Evolutionary conservation across 2,329 filamentous ascomycete genomes (phyloP), one percentile per base, ranked within the genome.

Genomic region (Fusarium odoratissimum): DNA sequence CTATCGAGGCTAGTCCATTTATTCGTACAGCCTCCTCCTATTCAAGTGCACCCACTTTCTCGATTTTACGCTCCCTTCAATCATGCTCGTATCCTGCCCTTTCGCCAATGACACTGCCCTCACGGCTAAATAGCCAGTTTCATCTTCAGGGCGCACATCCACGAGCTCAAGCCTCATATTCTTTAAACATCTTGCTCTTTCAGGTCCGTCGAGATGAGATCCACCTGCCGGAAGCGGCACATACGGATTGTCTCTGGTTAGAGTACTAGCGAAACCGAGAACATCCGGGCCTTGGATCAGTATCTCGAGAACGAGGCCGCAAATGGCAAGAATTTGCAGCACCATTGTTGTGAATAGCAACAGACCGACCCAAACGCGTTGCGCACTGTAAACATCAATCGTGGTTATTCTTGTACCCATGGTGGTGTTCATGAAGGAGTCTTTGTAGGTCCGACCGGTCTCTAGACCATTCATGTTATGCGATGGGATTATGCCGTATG

Each of bases 21-120:
- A 55, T 31, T 31, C 28, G 52, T 55, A 55, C 37, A 55, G 52
- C 52, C 52, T 55, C 37, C 52, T 42, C 52, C 37, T 55, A 23
- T 55, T 44, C 37, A 55, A 44, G 28, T 44, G 52, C 37, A 55
- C 52, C 52, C 52, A 55, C 37, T 44, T 42, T 55, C 37, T 44
- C 11, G 52, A 57, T n/a, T 48, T 57, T 33, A 57, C 31, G 40
- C 23, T 49, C 31, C 40, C 54, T 57, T 35, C 54, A 35, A 44
- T 44, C 28, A 44, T n/a, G 31, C 23, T 33, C 25, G 55, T 10
- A 16, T 49, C 40, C 31, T 31, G 21, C 23, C 41, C 28, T 28
- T 37, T 49, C 13, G 49, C 9, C 19, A 33, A 12, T 11, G 33
- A 23, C 33, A 59, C 33, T 19, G 33, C 33, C 35, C 56, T 30